Base-by-base conservation (phyloP, 225 moss, liverwort and hornwort genomes). In the Pleurozium schreberi region DNA sequence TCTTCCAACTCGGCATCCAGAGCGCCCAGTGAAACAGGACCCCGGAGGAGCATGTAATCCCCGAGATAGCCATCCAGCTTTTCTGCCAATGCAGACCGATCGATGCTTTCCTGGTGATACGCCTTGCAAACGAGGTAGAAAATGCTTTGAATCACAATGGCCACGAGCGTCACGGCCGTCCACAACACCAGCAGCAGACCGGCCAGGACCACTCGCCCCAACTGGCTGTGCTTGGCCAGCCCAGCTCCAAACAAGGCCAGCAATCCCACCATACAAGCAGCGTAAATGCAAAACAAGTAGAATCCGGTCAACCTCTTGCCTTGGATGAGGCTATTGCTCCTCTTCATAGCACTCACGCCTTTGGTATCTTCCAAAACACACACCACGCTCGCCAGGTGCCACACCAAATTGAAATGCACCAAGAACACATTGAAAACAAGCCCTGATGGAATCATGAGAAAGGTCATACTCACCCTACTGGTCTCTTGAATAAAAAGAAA, bases 91-190 rank as follows among this genome's bases (percentile, higher is more conserved):
- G 94, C 94, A 38, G 94, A 94, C 61, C 95, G 93, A 81, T 98
- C 96, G 12, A 97, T 95, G 84, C 87, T 96, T 89, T 98, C 96
- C 77, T 95, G 93, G 86, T 96, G 96, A 78, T 94, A 84, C 13
- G 97, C 92, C 89, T 95, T 96, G 94, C 97, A 98, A 19, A 94
- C 94, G 71, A 98, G 96, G 90, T 96, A 98, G 61, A 98, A 88
- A 45, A 98, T 93, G 90, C 96, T 98, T 74, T 96, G 94, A 71
- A 96, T 93, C 49, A 98, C 87, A 87, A 96, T 93, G 23, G 93
- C 91, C 91, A 96, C 89, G 57, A 98, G 86, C 62, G 94, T 94
- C 74, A 93, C 66, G 33, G 88, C 94, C 16, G 95, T 93, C 89
- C 96, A 98, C 75, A 90, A 57, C 83, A 94, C 87, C 83, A 98